Base-by-base conservation (phyloP, 306 rosid genomes). In the Boehmeria nivea region DNA sequence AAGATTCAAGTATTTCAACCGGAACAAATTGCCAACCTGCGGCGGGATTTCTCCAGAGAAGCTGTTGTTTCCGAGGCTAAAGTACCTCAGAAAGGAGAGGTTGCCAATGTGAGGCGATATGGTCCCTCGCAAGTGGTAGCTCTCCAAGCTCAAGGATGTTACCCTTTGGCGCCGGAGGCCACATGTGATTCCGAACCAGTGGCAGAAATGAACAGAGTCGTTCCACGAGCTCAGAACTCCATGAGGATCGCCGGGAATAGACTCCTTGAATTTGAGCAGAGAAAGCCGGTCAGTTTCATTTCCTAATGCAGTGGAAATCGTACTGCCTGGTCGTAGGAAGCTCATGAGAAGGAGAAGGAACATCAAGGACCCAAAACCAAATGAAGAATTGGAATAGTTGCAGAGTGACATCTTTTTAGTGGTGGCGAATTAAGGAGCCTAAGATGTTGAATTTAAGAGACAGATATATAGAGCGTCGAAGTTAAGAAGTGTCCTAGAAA, bases 111-210 rank as follows among this genome's bases (percentile, higher is more conserved):
- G 16, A 28, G 87, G 83, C 25, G 83, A 67, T 54, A 71, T 52
- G 21, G 42, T 22, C 56, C 86, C 83, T 2, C 27, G 33, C 54
- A 81, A 39, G 0, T 11, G 6, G 7, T 17, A 26, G 2, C 69
- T 61, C 38, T 0, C 0, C 12, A 74, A 40, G 11, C 21, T 38
- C 64, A 81, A n/a, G 38, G 42, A 52, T 1, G 6, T 51, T 1
- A 74, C 80, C 45, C 70, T 73, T 40, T 70, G 81, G 25, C 57
- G 63, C 31, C 18, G 8, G 8, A 0, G 6, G 12, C 82, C 48
- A 48, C 84, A 82, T 4, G 76, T 50, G 55, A 78, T 16, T 51
- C 88, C 88, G 20, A 9, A 28, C 88, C 84, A 82, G 0, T 36
- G 36, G 22, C 81, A 78, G 0, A 77, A 74, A 27, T 67, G 70